Base-by-base conservation (phyloP, 2,329 filamentous ascomycete genomes). In the Teratosphaeria viscida region DNA sequence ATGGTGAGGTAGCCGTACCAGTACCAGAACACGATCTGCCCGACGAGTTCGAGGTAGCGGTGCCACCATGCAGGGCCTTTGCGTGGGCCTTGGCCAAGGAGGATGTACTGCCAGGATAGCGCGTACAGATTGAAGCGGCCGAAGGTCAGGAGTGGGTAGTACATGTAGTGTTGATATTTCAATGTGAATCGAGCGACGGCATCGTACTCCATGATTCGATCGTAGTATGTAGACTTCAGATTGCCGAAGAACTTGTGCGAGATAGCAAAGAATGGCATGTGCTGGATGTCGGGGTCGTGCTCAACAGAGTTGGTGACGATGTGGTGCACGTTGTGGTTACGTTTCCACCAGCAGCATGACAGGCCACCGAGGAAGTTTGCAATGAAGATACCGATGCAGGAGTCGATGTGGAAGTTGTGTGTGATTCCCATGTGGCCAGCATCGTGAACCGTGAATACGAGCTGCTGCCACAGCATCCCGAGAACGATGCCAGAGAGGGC, bases 381-480 rank as follows among this genome's bases (percentile, higher is more conserved):
- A 68, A 96, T 88, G 64, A 95, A 76, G 70, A 97, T 96, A 55
- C 90, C 92, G 63, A 99, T 90, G 55, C 88, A 80, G 1, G 87
- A 88, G 73, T 99, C 94, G 43, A 85, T 75, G 56, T 88, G 85
- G 72, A 92, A 97, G 71, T 87, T 81, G 74, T 97, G 92, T 2
- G 94, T 99, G 67, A 99, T 96, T 65, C 90, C 94, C 88, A 96
- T 95, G 74, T 99, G 94, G 6, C 90, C 92, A 56, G 92, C 90
- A 78, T 99, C 94, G 74, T 99, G 94, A 62, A 90, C 94, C 1
- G 87, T 87, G 71, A 99, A 99, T 57, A 92, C 88, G 32, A 97
- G 81, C 72, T 97, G 94, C 71, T 97, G 94, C 92, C 94, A 97
- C 70, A 95, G 82, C 63, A 83, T 80, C 23, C 92, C 94, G 2